These are phyloP conservation scores for Barnettozyma populi DNA, from an alignment of 805 yeast species.

Conservation along the genomic window DNA sequence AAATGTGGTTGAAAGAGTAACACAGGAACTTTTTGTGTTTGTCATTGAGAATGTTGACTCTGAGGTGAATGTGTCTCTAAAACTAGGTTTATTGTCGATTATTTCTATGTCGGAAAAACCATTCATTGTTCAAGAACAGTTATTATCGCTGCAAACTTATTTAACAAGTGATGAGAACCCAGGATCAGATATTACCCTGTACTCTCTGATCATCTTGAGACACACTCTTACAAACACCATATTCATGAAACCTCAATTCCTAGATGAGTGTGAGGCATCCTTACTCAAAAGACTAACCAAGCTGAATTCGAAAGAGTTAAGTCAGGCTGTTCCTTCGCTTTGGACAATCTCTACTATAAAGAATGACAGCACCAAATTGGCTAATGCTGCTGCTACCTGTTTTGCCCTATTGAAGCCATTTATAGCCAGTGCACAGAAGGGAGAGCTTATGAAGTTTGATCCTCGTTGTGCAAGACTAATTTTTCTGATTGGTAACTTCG, in stretches of 20 bases:
- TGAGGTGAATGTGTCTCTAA: slow-evolving; percentile 27
- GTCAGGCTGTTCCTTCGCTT: slow-evolving; percentile 68
- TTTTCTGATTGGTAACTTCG: slow-evolving; percentile 64
- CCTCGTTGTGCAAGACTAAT: slow-evolving; percentile 50
- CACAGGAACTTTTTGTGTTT: slow-evolving; percentile 32
- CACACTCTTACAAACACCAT: slow-evolving; percentile 39
- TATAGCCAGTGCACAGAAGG: slow-evolving; percentile 26
- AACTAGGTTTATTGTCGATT: slow-evolving; percentile 47
- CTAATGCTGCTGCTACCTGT: slow-evolving; percentile 61
- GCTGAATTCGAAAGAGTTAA: slow-evolving; percentile 52
- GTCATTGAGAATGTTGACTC: slow-evolving; percentile 32
- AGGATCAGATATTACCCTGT: slow-evolving; percentile 37
- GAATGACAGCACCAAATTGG: slow-evolving; percentile 42
- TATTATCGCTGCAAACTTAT: slow-evolving; percentile 60
- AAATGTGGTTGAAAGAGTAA: slow-evolving; percentile 24
- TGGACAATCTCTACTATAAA: slow-evolving; percentile 49
- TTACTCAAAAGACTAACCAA: slow-evolving; percentile 55
- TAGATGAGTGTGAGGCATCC: slow-evolving; percentile 43
- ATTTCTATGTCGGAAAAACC: slow-evolving; percentile 48
- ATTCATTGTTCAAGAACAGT: slow-evolving; percentile 60
- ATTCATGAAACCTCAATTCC: slow-evolving; percentile 45
- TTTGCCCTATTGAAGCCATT: slow-evolving; percentile 45
- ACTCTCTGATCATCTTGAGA: slow-evolving; percentile 50
- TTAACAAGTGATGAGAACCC: slow-evolving; percentile 46
- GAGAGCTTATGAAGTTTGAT: slow-evolving; percentile 30